Evolutionary conservation across 768 basidiomycete genomes (phyloP), one percentile per base, ranked within the genome.

Genomic region (Dioszegia crocea): DNA sequence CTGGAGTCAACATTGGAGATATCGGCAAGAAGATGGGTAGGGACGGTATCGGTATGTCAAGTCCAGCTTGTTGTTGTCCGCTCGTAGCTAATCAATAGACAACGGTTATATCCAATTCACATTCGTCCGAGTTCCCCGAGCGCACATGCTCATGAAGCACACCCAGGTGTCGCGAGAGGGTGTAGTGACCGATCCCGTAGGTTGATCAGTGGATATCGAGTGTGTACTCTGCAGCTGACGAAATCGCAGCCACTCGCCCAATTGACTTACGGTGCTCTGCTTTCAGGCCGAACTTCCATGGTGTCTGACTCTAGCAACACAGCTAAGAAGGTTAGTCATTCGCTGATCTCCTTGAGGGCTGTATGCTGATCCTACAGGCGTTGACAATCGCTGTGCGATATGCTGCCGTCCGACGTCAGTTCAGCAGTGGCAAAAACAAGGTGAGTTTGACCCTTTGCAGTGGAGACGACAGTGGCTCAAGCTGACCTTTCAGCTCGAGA

Each of bases 91-190:
- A 56, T 17, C 2, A 19, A 0, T 27, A 68, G 67, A 78, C 59
- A 80, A 76, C 60, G 74, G 74, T n/a, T 77, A 70, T 59, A 77
- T 76, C 40, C 72, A 76, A 59, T 80, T 80, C 71, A 79, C 79
- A 30, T 74, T 78, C 57, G 80, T 80, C 50, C 71, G 78, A 26
- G 74, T 80, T 9, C 79, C 80, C 10, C 71, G 80, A 48, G 73
- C 74, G 10, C 71, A 78, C 47, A 79, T 80, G 79, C 75, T 80
- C 62, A 80, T 80, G 79, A 80, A 80, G 70, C 78, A 80, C 62
- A 78, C 78, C 27, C 79, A 80, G 59, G 78, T 79, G 12, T 77
- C 77, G 0, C 64, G 78, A 10, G 70, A 78, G 12, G 79, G 78
- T 27, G 60, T 70, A 10, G 79, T 80, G n/a, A 73, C 74, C 19